Conservation (phyloP, 139 green algal species). For the Tetraselmis striata region DNA sequence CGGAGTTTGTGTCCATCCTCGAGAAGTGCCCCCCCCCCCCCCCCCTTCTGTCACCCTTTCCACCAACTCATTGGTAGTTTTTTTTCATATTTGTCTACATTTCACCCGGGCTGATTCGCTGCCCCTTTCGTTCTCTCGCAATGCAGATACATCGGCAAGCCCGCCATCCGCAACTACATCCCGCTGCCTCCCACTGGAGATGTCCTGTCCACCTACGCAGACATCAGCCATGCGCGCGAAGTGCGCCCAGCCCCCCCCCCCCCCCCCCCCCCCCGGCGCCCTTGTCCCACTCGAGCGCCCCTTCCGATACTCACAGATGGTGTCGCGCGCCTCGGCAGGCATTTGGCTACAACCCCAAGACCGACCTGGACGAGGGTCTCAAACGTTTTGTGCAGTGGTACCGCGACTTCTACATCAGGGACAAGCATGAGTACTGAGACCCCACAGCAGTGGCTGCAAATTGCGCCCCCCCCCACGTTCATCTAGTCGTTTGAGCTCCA, state of each 20-base stretch:
- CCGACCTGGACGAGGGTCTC: constrained; percentile 42
- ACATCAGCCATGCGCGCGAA: constrained; percentile 57
- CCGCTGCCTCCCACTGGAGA: constrained; percentile 58
- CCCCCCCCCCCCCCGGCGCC: constrained; percentile 6
- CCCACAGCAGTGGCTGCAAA: no score
- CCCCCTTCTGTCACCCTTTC: no score
- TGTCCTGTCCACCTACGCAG: constrained; percentile 68
- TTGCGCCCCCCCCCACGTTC: no score
- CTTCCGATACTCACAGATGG: neutral
- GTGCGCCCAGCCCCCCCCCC: no score
- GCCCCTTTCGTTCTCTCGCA: no score
- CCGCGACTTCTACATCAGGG: constrained; percentile 37
- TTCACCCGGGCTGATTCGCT: no score
- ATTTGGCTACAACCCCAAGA: constrained; percentile 35
- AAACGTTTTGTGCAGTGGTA: constrained; percentile 64
- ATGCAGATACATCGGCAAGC: constrained; percentile 40
- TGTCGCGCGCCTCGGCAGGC: neutral
- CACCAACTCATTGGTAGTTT: no score
- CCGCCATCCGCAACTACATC: constrained; percentile 43
- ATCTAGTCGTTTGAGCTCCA: no score
- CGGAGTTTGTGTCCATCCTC: constrained; percentile 53
- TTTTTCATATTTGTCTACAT: no score
- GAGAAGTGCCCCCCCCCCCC: no score
- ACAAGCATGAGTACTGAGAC: neutral
- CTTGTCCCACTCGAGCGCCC: neutral